Evolutionary conservation across 2,329 filamentous ascomycete genomes (phyloP), one percentile per base, ranked within the genome.

Genomic region (Huntiella abstrusa): DNA sequence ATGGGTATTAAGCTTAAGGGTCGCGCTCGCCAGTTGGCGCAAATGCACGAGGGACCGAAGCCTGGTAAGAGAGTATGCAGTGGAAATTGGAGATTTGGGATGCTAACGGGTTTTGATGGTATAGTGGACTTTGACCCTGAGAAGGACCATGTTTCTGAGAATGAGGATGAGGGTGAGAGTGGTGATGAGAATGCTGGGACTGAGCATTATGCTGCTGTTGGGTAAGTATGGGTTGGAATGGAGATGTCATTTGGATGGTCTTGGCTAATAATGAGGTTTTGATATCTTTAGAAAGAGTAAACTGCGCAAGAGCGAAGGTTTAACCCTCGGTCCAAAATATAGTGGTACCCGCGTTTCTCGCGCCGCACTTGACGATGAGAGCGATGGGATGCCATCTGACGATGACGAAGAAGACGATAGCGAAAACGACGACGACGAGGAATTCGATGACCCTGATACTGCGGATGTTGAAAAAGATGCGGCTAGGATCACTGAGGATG

Each of bases 151-250:
- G 68, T 69, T 12, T 70, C 68, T 47, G 71, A 71, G 47, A 73
- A 72, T 38, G 67, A 60, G 11, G 73, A 69, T 39, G 69, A 64
- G 52, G 65, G 64, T 13, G 65, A 61, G 12, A 68, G 67, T 54
- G 65, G 62, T 4, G 64, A 70, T 22, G 68, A 68, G 41, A 62
- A 72, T 50, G 68, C 69, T 8, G 85, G 81, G 15, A 81, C 87
- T 32, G 88, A 94, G 55, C 88, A 96, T 59, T 96, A 96, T 58
- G 72, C 82, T 38, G 62, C 71, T 45, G 83, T 94, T 32, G 81
- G 79, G 69, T 80, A 64, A 47, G 67, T 45, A 34, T 34, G 33
- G 13, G 16, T 19, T 28, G 22, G 33, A 37, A 6, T 10, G 11
- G 7, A 4, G 33, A 42, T 13, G 5, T 42, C 10, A 37, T 32